Base-by-base conservation (phyloP, 805 yeast genomes). In the Kregervanrija delftensis region DNA sequence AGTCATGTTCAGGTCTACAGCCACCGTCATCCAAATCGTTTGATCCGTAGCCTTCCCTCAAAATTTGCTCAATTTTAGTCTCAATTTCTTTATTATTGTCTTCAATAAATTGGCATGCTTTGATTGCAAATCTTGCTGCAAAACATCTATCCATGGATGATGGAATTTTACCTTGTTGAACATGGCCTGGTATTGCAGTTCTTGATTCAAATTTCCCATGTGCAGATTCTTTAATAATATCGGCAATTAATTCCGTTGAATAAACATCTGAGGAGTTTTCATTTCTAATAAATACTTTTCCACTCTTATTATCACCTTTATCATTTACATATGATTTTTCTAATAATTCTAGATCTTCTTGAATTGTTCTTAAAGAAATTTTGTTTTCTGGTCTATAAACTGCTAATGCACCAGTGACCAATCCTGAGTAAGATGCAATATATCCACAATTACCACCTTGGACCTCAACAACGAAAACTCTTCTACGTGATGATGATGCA, bases 361-460 rank as follows among this genome's bases (percentile, higher is more conserved):
- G 81, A 50, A 91, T 71, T 55, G 81, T 81, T 30, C 74, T 66
- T 56, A 90, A 71, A 8, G 77, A 67, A 43, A 87, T 81, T 39
- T 85, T 83, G 49, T 82, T 81, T 64, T 90, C 99, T 11, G 99
- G 99, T 3, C 86, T 80, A 66, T 90, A 93, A 11, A 86, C 83
- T 1, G 91, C 93, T 49, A 84, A 82, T 3, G 98, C 96, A 47
- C 99, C 99, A 37, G 90, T 79, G 38, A 86, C 85, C 41, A 93
- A 73, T 15, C 90, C 86, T 14, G 89, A 82, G 63, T 73, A 82
- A 4, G 96, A 79, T 5, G 98, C 96, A 59, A 93, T 80, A 65
- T 81, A 93, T 13, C 99, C 99, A 11, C 93, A 84, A 63, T 88
- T 84, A 44, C 99, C 99, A 57, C 99, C 99, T 69, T 95, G 99